A percentile compares a stretch with the other conserved stretches of the same genome.
These are phyloP conservation scores for Volvariella surrecta DNA, from an alignment of 1,284 basidiomycete species.

Conservation along the genomic window DNA sequence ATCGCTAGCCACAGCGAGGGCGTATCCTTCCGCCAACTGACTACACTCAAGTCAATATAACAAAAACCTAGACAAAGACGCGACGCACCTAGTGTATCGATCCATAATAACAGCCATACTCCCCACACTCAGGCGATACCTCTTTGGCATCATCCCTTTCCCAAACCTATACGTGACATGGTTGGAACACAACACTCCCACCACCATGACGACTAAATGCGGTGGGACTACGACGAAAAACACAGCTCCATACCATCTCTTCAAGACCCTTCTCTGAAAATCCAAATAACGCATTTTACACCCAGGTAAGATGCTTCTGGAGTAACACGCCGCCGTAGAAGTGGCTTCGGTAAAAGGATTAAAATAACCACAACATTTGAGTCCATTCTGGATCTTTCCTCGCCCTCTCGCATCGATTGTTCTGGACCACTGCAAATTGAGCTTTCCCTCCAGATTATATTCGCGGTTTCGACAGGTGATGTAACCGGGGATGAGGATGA, in stretches of 20 bases:
- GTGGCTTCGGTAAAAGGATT: slow-evolving; percentile 57
- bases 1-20: slow-evolving; percentile 32
- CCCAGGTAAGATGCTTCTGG: slow-evolving; percentile 47
- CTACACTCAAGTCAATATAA: slow-evolving; percentile 17
- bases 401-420: slow-evolving; percentile 38
- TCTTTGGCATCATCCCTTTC: slow-evolving; percentile 25
- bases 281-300: slow-evolving; percentile 49
- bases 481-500: slow-evolving; percentile 57
- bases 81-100: slow-evolving; percentile 51
- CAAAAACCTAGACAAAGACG: slow-evolving; percentile 9
- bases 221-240: slow-evolving; percentile 47
- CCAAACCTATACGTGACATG: slow-evolving; percentile 25
- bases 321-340: slow-evolving; percentile 49
- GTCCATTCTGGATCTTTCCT: slow-evolving; percentile 49
- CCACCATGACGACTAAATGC: slow-evolving; percentile 46
- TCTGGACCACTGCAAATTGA: slow-evolving; percentile 56
- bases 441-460: slow-evolving; percentile 62
- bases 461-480: slow-evolving; percentile 49
- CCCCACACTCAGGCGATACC: slow-evolving; percentile 53
- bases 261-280: slow-evolving; percentile 38
- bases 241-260: slow-evolving; percentile 43
- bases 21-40: slow-evolving; percentile 44
- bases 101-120: slow-evolving; percentile 68
- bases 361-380: slow-evolving; percentile 60
- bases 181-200: slow-evolving; percentile 48